Evolutionary conservation across 805 yeast genomes (phyloP), one percentile per base, ranked within the genome.

Genomic region (Kuraishia piskuri): DNA sequence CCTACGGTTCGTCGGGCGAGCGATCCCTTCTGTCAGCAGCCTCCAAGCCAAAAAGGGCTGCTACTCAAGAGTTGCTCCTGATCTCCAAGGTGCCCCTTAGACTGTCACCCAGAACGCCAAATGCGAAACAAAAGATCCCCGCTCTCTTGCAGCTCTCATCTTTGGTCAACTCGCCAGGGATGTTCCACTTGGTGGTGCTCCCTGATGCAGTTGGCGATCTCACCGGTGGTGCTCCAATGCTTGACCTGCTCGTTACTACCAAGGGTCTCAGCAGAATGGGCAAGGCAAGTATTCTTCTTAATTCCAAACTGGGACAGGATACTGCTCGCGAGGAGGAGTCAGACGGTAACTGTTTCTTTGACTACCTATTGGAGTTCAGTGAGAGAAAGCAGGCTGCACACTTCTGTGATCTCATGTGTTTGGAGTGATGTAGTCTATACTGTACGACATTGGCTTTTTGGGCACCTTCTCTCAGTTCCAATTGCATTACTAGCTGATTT

Each of bases 301-400:
- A 12, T 10, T 31, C 40, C 8, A 31, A 12, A n/a, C 40, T 31
- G 40, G 17, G 17, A 31, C 40, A 12, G 17, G 40, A 31, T 31
- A n/a, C 14, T 31, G 40, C 40, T 8, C 3, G n/a, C 14, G 40
- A 3, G n/a, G 40, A 10, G 19, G 50, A 49, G 48, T 14, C 49
- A 21, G 49, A 50, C 6, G 23, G 19, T 1, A 56, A 54, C 20
- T 46, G 40, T 31, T 31, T 45, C 5, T 37, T 48, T 48, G 56
- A 53, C 52, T 57, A 52, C 50, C 31, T 59, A 19, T 21, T 59
- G 3, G 59, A 59, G 22, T 58, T 58, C 50, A 47, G 22, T 23
- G 55, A 55, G 20, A 54, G 54, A 25, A 49, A 44, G 10, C 56
- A 53, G 3, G 25, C 51, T 22, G 44, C 46, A 20, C 47, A 22